Evolutionary conservation across 805 yeast genomes (phyloP), one percentile per base, ranked within the genome.

Genomic region (Cyberlindnera subsufficiens): DNA sequence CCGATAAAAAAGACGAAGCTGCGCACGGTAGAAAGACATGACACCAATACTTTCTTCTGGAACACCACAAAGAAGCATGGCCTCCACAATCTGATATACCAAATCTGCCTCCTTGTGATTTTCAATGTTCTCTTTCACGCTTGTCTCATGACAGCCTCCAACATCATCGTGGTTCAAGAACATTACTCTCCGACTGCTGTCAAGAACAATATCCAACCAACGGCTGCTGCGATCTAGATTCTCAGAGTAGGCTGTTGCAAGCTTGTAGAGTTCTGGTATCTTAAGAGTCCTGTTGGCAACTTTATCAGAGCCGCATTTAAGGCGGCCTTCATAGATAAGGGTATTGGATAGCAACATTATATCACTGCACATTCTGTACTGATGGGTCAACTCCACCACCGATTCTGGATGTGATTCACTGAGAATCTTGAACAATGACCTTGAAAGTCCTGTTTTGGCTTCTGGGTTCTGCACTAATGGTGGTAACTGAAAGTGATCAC

Each of bases 401-500:
- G 86, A 72, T 16, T 74, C 68, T 0, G 97, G 96, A 52, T 82
- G 82, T 1, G 64, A 62, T 15, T 85, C 89, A 49, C 91, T 80
- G 33, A 93, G 69, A 3, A 74, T 66, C 57, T 78, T 80, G 66
- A 93, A 93, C 42, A 95, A 65, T 1, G 96, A 88, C 32, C 72
- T 72, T 31, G 85, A 85, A 9, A 93, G 64, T 0, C 74, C 78
- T 11, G 53, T 52, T 42, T 71, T 71, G 0, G 97, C 96, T 16
- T 72, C 74, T 0, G 80, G 74, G 52, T 78, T 78, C 20, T 75
- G 71, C 1, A 93, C 89, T 39, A 93, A 67, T 1, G 99, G 99
- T 3, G 97, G 95, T 20, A 93, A 68, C 61, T 93, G 99, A 50
- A 75, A 78, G 60, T 93, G 98, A 59, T 93, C 99, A 9, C 99